phyloP scores from a whole-genome alignment of 1,139 yeast species.

The Geotrichum citri-aurantii region DNA sequence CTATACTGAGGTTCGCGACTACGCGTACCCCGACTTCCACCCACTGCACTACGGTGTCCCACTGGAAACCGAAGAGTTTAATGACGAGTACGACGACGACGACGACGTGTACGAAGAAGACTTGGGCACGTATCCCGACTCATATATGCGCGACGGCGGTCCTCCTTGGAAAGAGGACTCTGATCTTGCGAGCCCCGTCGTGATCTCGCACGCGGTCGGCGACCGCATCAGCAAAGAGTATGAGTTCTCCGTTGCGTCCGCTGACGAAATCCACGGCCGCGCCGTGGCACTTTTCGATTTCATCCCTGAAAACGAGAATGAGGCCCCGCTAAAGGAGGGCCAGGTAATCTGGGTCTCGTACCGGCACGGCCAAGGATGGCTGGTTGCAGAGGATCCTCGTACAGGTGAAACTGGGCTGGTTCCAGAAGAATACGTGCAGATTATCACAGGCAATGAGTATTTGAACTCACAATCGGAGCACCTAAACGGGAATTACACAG shows the following conservation, averaged over 20 bases:
- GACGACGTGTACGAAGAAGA: neutral
- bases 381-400: constrained; percentile 80
- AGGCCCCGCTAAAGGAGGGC: constrained; percentile 70
- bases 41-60: constrained; percentile 59
- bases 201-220: constrained; percentile 27
- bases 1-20: constrained; percentile 57
- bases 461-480: constrained; percentile 2
- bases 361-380: constrained; percentile 97
- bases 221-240: constrained; percentile 32
- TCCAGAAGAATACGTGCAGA: constrained; percentile 88
- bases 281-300: constrained; percentile 89
- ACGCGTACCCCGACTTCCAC: constrained; percentile 62
- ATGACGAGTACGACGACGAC: constrained; percentile 1
- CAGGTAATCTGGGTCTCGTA: constrained; percentile 82
- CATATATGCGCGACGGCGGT: constrained; percentile 27
- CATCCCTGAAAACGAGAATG: constrained; percentile 90
- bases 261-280: constrained; percentile 47
- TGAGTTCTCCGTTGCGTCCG: constrained; percentile 33
- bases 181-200: constrained; percentile 29
- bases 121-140: constrained; percentile 12
- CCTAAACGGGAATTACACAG: neutral
- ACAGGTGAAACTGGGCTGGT: constrained; percentile 86
- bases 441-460: constrained; percentile 25
- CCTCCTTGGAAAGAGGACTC: constrained; percentile 36
- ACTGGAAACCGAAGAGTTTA: constrained; percentile 13